Evolutionary conservation across 768 basidiomycete genomes (phyloP).

Genomic region (Termitomyces sp.): DNA sequence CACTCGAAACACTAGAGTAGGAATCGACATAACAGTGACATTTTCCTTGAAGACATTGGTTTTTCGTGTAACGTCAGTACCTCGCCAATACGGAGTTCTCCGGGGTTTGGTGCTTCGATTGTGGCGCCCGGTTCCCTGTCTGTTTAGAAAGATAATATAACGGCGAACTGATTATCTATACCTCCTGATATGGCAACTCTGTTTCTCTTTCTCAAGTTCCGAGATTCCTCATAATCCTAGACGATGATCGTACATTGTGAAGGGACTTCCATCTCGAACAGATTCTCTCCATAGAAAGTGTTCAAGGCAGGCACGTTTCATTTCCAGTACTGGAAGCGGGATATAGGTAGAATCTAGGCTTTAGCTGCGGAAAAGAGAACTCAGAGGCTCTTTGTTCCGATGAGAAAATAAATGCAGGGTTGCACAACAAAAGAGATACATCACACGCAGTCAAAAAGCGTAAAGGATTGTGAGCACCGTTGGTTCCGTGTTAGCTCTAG

Average conservation of each 20-base stretch:
- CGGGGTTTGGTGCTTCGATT: neutral
- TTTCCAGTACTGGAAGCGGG: neutral
- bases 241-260: neutral
- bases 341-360: neutral
- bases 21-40: neutral
- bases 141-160: neutral
- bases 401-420: neutral
- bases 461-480: neutral
- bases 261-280: neutral
- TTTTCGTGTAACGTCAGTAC: neutral
- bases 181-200: neutral
- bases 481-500: neutral
- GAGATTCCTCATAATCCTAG: neutral
- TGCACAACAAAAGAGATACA: neutral
- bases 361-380: no score
- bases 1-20: neutral
- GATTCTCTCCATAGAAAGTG: neutral
- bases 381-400: neutral
- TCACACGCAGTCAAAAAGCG: neutral
- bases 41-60: neutral
- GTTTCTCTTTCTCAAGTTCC: neutral
- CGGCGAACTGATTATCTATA: neutral
- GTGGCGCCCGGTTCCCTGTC: neutral
- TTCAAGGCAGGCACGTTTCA: neutral
- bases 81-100: neutral